These are phyloP conservation scores for Forsythia viridissima DNA, from an alignment of 257 asterid species.

Conservation along the genomic window DNA sequence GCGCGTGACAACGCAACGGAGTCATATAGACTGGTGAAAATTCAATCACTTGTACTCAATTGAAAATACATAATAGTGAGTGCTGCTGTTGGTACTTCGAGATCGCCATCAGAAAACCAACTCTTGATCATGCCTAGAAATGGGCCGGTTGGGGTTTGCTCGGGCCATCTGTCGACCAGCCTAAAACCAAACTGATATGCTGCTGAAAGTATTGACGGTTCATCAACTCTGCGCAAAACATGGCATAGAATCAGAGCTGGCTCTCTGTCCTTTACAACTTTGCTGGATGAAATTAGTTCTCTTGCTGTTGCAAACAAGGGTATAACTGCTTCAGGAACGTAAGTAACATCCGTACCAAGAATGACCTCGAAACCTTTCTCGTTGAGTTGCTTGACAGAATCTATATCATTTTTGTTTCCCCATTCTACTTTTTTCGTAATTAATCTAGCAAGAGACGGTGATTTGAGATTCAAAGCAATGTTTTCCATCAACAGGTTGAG, in stretches of 20 bases:
- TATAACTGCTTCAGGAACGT: slow-evolving; percentile 54
- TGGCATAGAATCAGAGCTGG: slow-evolving; percentile 78
- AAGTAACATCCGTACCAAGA: slow-evolving; percentile 86
- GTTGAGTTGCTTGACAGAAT: slow-evolving; percentile 45
- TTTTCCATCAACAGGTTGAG: slow-evolving; percentile 64
- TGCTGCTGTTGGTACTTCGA: slow-evolving; percentile 51
- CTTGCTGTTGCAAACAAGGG: slow-evolving; percentile 81
- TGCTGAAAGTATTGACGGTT: slow-evolving; percentile 62
- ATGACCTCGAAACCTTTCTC: slow-evolving; percentile 71
- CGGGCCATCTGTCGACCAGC: slow-evolving; percentile 68
- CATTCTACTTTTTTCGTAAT: slow-evolving; percentile 57
- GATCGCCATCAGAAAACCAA: slow-evolving; percentile 51
- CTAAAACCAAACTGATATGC: slow-evolving; percentile 64
- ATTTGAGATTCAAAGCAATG: slow-evolving; percentile 52
- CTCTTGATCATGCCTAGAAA: slow-evolving; percentile 33
- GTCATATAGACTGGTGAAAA: neutral
- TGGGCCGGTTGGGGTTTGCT: slow-evolving; percentile 26
- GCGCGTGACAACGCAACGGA: neutral
- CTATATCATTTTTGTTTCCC: slow-evolving; percentile 69
- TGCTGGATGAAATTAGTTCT: slow-evolving; percentile 47
- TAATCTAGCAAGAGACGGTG: slow-evolving; percentile 38
- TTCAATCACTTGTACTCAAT: slow-evolving; percentile 24
- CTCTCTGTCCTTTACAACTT: slow-evolving; percentile 18
- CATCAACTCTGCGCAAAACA: slow-evolving; percentile 79
- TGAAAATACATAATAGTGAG: slow-evolving; percentile 73